phyloP scores from a whole-genome alignment of 768 basidiomycete genomes.

The Mrakia frigida region DNA sequence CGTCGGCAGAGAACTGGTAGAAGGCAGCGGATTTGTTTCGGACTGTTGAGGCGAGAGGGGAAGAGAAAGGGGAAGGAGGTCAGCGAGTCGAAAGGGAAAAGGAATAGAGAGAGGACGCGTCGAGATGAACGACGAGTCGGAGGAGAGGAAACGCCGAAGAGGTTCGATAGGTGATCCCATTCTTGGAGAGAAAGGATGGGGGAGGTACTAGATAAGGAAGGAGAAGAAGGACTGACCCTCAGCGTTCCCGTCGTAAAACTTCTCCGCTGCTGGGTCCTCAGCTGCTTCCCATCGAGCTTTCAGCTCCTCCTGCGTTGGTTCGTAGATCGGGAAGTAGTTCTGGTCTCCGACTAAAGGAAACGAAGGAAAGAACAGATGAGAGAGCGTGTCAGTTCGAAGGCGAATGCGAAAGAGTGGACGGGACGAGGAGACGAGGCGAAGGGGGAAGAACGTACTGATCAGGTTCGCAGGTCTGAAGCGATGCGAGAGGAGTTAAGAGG shows the following conservation, averaged over 20 bases:
- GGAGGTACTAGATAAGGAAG: background rate
- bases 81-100: background rate
- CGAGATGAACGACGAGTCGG: too few relatives aligned
- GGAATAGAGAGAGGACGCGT: too few relatives aligned
- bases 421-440: background rate
- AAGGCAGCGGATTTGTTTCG: constrained; percentile 85
- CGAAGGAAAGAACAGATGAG: constrained; percentile 30
- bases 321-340: constrained; percentile 80
- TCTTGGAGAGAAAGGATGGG: background rate
- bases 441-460: constrained; percentile 53
- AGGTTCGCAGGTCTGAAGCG: constrained; percentile 46
- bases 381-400: constrained; percentile 28
- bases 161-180: too few relatives aligned
- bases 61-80: background rate
- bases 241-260: constrained; percentile 76
- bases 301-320: constrained; percentile 64
- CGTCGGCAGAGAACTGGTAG: constrained; percentile 85
- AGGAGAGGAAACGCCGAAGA: too few relatives aligned
- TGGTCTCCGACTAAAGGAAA: constrained; percentile 58
- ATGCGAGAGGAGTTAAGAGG: background rate
- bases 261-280: constrained; percentile 61
- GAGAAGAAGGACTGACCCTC: constrained; percentile 49
- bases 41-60: constrained; percentile 42
- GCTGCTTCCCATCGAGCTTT: constrained; percentile 52
- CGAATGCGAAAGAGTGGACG: constrained; percentile 20